Evolutionary conservation across 495 filamentous ascomycete species (phyloP), one percentile per base, ranked within the genome.

Genomic region (Penicillium dipodomyicola): DNA sequence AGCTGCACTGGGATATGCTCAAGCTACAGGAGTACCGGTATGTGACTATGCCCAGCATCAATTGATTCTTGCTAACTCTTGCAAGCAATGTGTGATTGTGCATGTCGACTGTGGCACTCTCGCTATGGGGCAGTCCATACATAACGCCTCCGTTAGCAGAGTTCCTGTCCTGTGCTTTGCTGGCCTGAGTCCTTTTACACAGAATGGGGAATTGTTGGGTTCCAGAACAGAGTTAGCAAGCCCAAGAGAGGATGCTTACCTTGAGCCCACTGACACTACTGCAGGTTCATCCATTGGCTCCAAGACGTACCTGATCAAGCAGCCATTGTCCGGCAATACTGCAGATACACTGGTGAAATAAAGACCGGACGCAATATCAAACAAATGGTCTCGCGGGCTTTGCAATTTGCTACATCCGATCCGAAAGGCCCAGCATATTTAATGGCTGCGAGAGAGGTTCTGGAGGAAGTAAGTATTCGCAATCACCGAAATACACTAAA

Each of bases 101-200:
- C 92, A 96, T 69, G 92, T 96, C 46, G 91, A 96, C 61, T 92
- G 96, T 14, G 92, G 92, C 8, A 96, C 92, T 1, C 87, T 94
- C 67, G 91, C 88, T 9, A 77, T 90, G 5, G 92, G 88, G n/a
- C 89, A 90, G 0, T 92, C 92, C 3, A 85, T 96, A 4, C 92
- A 96, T 73, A 96, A 96, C 63, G 87, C 92, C 0, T 85, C 82
- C 30, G 81, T 84, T 43, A 89, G 92, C 1, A 83, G 92, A 49
- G 87, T 88, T 4, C 92, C 92, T 0, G 84, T 96, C 7, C 72
- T 96, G 19, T 86, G 96, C 19, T 96, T 96, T 67, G 92, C 92
- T 1, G 92, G 92, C 4, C 73, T 96, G 14, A 88, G 84, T 12
- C 92, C 92, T 0, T 91, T 87, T 64, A 96, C 92, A 1, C 80